Base-by-base conservation (phyloP, 2,329 filamentous ascomycete species). In the Diaporthe batatas region DNA sequence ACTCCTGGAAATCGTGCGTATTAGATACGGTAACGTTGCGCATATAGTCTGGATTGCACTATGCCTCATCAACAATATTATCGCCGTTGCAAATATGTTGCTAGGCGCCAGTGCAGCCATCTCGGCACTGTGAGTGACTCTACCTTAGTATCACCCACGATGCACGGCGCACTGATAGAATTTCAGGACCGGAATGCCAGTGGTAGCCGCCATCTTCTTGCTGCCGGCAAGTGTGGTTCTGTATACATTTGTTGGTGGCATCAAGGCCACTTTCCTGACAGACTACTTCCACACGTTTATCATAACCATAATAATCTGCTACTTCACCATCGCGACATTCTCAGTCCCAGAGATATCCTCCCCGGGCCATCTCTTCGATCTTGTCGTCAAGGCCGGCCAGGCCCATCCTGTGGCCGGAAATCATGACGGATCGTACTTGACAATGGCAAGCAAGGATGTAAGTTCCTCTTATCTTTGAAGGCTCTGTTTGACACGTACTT, bases 271-370 rank as follows among this genome's bases (percentile, higher is more conserved):
- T 0, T 84, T 83, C 72, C 75, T 89, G 6, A 88, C 86, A 0
- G 86, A 88, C 73, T 89, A 87, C 74, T 83, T 88, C 34, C 87
- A 90, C 75, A 90, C 87, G 0, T 84, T 88, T 18, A 84, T 86
- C 14, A 88, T 89, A 25, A 82, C 87, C 1, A 84, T 89, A 34
- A 85, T 89, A 29, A 82, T 88, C 68, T 84, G 86, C 80, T 84
- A 85, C 79, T 83, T 88, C 77, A 79, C 82, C 1, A 86, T 86
- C 25, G 83, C 84, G 0, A 79, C 83, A 0, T 72, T 74, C 14
- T 67, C 70, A 2, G 34, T 74, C 0, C 81, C 84, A 0, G 84
- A 88, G 68, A 82, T 90, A 36, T 84, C 85, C 0, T 88, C 86
- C 0, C 80, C 86, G 1, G 82, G 81, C 0, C 80, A 84, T 1